Percentiles rank a stretch among this genome's conserved stretches.
These are phyloP conservation scores for Theileria equi DNA, from an alignment of 169 alveolate genomes.

Conservation along the genomic window DNA sequence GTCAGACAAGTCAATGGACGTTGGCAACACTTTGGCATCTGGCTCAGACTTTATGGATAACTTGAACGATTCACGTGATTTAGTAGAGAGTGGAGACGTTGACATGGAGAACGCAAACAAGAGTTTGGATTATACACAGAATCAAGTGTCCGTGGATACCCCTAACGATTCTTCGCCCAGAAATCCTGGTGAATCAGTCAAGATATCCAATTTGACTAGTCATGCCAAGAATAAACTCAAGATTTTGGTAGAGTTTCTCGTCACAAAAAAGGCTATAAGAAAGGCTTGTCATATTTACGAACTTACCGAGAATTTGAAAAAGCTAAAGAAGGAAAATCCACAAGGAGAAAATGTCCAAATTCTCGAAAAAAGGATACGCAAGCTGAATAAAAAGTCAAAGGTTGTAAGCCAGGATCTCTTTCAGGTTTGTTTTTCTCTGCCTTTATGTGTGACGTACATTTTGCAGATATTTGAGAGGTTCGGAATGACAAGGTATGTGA, in stretches of 20 bases:
- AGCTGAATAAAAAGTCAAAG: conserved; percentile 14
- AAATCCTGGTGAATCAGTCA: background rate
- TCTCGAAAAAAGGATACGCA: conserved; percentile 7
- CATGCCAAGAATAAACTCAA: conserved; percentile 45
- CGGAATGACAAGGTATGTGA: conserved; percentile 42
- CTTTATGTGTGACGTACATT: background rate
- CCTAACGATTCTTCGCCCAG: background rate
- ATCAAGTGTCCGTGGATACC: background rate
- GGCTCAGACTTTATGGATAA: no score
- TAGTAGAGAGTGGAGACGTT: no score
- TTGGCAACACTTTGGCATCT: no score
- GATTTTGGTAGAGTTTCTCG: conserved; percentile 39
- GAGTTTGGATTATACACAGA: no score
- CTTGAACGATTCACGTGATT: no score
- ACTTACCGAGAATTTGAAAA: conserved; percentile 30
- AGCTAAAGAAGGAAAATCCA: conserved; percentile 25
- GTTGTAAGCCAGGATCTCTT: conserved; percentile 11
- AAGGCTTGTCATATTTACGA: conserved; percentile 27
- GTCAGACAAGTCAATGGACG: no score
- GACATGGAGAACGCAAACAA: no score
- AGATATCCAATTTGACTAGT: conserved; percentile 5
- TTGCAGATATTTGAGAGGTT: conserved; percentile 21
- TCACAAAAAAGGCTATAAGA: conserved; percentile 30
- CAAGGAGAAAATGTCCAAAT: conserved; percentile 8
- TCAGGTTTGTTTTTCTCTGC: background rate